Conservation (phyloP, 495 filamentous ascomycete species). For the Trichoderma erinaceum region DNA sequence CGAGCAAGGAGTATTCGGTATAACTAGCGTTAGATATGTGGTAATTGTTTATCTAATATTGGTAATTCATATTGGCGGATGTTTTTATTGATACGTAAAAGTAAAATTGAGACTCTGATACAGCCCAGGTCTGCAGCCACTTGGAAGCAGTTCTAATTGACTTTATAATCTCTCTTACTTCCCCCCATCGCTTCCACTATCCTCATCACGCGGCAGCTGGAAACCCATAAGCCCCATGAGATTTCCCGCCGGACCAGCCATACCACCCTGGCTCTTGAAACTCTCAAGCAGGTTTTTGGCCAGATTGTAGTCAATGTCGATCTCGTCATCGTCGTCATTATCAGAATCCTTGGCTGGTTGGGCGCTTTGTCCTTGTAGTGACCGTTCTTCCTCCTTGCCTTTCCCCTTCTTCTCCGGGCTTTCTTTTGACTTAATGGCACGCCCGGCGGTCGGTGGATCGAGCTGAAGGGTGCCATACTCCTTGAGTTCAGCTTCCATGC, state of each 20-base stretch:
- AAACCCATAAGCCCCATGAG: conserved; percentile 80
- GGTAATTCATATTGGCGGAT: no score
- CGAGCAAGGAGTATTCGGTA: no score
- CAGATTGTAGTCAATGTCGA: conserved; percentile 78
- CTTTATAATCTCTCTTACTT: no score
- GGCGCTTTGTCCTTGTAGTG: conserved; percentile 9
- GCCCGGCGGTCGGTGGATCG: conserved; percentile 35
- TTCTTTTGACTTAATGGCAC: conserved; percentile 22
- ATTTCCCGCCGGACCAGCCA: conserved; percentile 79
- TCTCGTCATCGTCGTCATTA: conserved; percentile 45
- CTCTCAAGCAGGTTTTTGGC: conserved; percentile 88
- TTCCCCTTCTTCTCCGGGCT: not conserved
- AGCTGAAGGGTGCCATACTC: conserved; percentile 68
- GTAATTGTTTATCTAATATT: no score
- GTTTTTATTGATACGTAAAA: no score
- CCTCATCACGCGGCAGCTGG: conserved; percentile 71
- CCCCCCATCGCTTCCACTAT: conserved; percentile 24
- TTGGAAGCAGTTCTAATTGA: not conserved
- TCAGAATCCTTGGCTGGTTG: conserved; percentile 18
- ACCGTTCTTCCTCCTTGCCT: conserved; percentile 14
- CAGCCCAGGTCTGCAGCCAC: not conserved
- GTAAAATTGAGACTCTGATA: no score
- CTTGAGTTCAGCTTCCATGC: conserved; percentile 78
- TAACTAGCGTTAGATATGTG: no score
- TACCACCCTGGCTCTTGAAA: conserved; percentile 80